Evolutionary conservation across 106 monocot genomes (phyloP).

Genomic region (Vanilla planifolia): DNA sequence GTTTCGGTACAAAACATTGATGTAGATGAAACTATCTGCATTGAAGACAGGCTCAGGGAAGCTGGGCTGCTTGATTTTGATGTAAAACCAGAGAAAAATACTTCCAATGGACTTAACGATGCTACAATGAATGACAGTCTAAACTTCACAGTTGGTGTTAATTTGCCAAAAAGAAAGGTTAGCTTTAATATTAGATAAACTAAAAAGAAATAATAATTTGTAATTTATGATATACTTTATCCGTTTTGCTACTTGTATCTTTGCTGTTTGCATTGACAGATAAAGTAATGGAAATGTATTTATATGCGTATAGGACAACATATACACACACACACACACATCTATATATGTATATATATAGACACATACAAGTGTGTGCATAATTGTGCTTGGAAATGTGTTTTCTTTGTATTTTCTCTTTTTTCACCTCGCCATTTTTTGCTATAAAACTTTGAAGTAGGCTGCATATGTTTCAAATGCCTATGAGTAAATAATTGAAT

Average conservation of each 20-base stretch:
- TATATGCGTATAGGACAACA: too few species aligned
- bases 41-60: slow-evolving; percentile 69
- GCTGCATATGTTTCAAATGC: too few species aligned
- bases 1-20: slow-evolving; percentile 33
- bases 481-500: too few species aligned
- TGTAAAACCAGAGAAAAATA: slow-evolving; percentile 13
- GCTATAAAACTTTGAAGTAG: too few species aligned
- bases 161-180: slow-evolving; percentile 63
- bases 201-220: not conserved
- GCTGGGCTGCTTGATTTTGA: slow-evolving; percentile 44
- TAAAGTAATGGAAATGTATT: too few species aligned
- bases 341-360: too few species aligned
- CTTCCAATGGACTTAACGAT: slow-evolving; percentile 7
- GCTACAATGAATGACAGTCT: slow-evolving; percentile 7
- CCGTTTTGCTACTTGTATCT: not conserved
- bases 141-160: slow-evolving; percentile 22
- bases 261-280: too few species aligned
- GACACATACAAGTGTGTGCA: too few species aligned
- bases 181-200: not conserved
- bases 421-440: too few species aligned
- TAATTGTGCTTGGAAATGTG: too few species aligned
- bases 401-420: too few species aligned
- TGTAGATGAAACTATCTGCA: slow-evolving; percentile 35
- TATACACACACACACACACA: too few species aligned
- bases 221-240: not conserved